phyloP scores from a whole-genome alignment of 2,329 filamentous ascomycete species.

The Aspergillus hortae region DNA sequence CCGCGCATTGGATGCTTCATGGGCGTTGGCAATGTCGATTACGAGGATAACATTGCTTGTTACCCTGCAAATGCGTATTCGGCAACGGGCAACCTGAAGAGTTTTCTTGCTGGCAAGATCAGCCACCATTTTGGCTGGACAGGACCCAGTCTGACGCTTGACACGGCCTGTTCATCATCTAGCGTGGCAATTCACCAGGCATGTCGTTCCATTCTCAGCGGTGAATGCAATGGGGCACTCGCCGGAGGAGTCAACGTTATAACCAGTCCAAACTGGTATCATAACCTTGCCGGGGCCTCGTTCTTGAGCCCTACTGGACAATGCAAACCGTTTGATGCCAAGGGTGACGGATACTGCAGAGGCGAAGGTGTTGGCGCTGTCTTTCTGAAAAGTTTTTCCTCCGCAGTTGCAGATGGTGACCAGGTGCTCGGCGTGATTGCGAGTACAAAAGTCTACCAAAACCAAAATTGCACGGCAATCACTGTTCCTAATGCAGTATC shows the following conservation, averaged over 20 bases:
- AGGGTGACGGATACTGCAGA: conserved; percentile 51
- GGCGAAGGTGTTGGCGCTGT: conserved; percentile 46
- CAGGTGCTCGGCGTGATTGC: conserved; percentile 43
- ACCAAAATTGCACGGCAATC: conserved; percentile 22
- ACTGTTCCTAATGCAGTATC: conserved; percentile 18
- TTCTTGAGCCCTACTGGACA: conserved; percentile 42
- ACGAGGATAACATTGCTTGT: conserved; percentile 25
- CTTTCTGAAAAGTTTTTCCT: conserved; percentile 44
- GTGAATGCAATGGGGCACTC: conserved; percentile 25
- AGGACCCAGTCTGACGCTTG: conserved; percentile 40
- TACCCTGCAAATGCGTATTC: conserved; percentile 29
- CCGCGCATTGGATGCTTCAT: conserved; percentile 25
- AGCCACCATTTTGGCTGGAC: conserved; percentile 44
- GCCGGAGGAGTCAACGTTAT: conserved; percentile 37
- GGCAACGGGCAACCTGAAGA: conserved; percentile 14
- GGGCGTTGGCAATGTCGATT: conserved; percentile 23
- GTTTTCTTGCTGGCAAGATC: conserved; percentile 30
- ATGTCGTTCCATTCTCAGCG: conserved; percentile 16
- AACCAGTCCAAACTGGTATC: conserved; percentile 20
- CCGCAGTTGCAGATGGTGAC: conserved; percentile 46
- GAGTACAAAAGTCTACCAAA: conserved; percentile 28
- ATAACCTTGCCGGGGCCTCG: conserved; percentile 30
- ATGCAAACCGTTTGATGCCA: conserved; percentile 25
- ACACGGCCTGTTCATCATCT: conserved; percentile 44
- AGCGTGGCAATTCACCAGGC: conserved; percentile 33